Conservation (phyloP, 139 green algal genomes). For the Tetraselmis striata region DNA sequence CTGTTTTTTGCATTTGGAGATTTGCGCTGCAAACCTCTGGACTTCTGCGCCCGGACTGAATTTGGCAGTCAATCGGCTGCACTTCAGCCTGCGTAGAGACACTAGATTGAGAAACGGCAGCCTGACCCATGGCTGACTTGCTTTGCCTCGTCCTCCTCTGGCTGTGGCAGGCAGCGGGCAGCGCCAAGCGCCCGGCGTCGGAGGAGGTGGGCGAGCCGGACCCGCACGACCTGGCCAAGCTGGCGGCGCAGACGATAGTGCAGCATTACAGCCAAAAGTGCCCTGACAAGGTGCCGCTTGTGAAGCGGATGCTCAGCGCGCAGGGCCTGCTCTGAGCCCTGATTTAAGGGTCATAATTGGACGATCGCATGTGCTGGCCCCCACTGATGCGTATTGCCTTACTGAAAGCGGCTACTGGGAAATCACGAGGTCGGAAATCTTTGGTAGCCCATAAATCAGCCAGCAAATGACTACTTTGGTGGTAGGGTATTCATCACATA, state of each 20-base stretch:
- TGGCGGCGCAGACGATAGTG: constrained; percentile 42
- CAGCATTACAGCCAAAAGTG: constrained; percentile 49
- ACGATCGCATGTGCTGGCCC: too few species aligned
- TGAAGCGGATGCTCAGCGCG: constrained; percentile 33
- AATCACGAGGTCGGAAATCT: too few species aligned
- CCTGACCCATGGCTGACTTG: neutral
- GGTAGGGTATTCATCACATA: too few species aligned
- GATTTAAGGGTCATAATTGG: too few species aligned
- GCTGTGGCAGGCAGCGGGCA: neutral
- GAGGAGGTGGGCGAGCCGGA: constrained; percentile 5
- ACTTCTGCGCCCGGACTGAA: too few species aligned
- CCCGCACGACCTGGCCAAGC: constrained; percentile 39
- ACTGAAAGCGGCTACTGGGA: too few species aligned
- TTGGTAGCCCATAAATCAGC: too few species aligned
- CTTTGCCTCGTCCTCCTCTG: constrained; percentile 7
- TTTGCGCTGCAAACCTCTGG: too few species aligned
- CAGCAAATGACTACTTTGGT: too few species aligned
- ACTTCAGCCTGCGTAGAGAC: constrained; percentile 20
- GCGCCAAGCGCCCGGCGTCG: neutral
- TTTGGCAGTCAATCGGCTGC: too few species aligned
- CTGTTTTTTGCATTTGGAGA: too few species aligned
- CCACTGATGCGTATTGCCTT: too few species aligned
- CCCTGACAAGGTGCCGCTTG: constrained; percentile 45
- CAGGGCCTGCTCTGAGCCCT: neutral
- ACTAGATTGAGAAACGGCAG: neutral